phyloP scores from a whole-genome alignment of 2,329 filamentous ascomycete genomes.

The Thielaviopsis musarum region DNA sequence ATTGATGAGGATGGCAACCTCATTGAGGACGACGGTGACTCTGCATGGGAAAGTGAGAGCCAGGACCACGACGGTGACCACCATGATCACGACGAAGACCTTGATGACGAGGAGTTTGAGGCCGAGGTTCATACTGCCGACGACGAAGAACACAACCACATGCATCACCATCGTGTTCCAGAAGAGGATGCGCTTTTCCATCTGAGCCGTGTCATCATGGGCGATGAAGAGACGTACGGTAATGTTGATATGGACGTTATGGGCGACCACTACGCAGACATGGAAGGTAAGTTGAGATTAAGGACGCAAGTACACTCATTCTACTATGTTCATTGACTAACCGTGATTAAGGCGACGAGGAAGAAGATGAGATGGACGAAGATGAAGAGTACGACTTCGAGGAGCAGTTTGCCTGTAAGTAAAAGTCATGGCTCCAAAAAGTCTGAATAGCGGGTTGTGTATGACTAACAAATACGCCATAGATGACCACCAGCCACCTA shows the following conservation, averaged over 20 bases:
- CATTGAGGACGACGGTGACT: conserved; percentile 41
- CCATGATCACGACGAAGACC: conserved; percentile 37
- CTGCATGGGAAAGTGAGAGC: conserved; percentile 43
- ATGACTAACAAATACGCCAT: background rate
- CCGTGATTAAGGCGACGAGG: conserved; percentile 25
- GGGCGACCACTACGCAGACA: conserved; percentile 34
- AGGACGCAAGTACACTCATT: no score
- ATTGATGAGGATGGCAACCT: conserved; percentile 46
- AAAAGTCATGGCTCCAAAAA: conserved; percentile 5
- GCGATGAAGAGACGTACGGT: conserved; percentile 28
- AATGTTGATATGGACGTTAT: conserved; percentile 34
- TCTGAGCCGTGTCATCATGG: conserved; percentile 39
- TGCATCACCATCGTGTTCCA: conserved; percentile 15
- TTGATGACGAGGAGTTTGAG: conserved; percentile 35
- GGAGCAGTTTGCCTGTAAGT: conserved; percentile 40
- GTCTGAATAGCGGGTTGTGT: background rate
- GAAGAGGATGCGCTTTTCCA: conserved; percentile 31
- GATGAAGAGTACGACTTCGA: conserved; percentile 50
- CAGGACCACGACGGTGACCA: conserved; percentile 38
- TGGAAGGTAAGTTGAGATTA: background rate
- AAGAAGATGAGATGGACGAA: conserved; percentile 52
- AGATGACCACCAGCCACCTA: conserved; percentile 24
- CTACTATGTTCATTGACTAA: conserved; percentile 11
- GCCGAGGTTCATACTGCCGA: conserved; percentile 24
- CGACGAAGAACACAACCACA: conserved; percentile 24